A percentile compares a stretch with the other conserved stretches of the same genome.
phyloP scores from a whole-genome alignment of 2,329 filamentous ascomycete genomes.

The Fusarium ambrosium region DNA sequence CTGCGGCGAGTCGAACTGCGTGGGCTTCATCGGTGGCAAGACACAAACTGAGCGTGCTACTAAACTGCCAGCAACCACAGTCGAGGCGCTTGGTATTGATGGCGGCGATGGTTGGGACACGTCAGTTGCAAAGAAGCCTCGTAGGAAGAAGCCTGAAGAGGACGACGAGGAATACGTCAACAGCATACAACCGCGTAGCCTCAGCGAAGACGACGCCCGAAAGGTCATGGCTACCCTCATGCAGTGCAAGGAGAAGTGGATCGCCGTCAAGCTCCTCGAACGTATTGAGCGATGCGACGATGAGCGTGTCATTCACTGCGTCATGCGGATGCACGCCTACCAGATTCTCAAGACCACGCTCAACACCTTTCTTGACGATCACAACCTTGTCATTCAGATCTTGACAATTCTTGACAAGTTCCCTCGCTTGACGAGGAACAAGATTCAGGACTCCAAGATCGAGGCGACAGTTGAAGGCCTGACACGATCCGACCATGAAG shows the following conservation, averaged over 20 bases:
- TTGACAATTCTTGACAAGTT: constrained; percentile 90
- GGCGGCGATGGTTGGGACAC: constrained; percentile 94
- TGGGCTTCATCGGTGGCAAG: constrained; percentile 96
- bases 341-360: constrained; percentile 92
- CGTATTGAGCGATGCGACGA: constrained; percentile 91
- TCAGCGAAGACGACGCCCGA: constrained; percentile 86
- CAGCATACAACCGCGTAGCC: constrained; percentile 82
- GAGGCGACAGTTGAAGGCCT: constrained; percentile 83
- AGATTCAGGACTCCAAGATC: constrained; percentile 96
- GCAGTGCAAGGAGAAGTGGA: constrained; percentile 99
- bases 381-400: constrained; percentile 90
- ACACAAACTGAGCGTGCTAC: constrained; percentile 97
- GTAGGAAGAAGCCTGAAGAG: constrained; percentile 91
- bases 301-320: constrained; percentile 86
- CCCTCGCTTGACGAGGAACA: constrained; percentile 93
- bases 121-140: constrained; percentile 87
- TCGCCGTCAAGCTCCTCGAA: constrained; percentile 91
- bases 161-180: constrained; percentile 97
- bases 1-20: constrained; percentile 93
- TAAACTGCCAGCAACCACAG: constrained; percentile 88
- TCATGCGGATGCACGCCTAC: constrained; percentile 97
- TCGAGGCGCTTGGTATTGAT: constrained; percentile 96
- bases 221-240: constrained; percentile 97
- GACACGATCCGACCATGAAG: constrained; percentile 76
- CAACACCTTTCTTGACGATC: constrained; percentile 87